phyloP scores from a whole-genome alignment of 495 filamentous ascomycete species.

The Lasiosphaeria hispida region DNA sequence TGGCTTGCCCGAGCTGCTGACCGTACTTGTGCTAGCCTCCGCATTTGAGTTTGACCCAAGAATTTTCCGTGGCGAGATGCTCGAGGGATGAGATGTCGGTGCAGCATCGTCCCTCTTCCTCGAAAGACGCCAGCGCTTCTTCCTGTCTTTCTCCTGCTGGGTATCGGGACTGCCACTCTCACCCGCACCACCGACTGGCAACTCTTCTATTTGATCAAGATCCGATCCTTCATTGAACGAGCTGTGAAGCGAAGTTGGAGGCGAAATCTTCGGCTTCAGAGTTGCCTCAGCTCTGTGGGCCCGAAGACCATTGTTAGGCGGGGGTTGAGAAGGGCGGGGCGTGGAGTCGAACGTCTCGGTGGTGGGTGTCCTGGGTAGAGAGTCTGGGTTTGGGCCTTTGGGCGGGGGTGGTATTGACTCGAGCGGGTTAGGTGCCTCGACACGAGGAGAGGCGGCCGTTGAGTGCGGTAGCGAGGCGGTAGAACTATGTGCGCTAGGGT shows the following conservation, averaged over 20 bases:
- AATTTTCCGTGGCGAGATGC: conserved; percentile 47
- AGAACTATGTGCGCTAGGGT: conserved; percentile 83
- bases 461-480: conserved; percentile 64
- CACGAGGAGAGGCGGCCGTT: conserved; percentile 35
- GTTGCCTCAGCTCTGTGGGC: conserved; percentile 45
- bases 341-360: conserved; percentile 31
- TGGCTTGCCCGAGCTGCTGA: conserved; percentile 57
- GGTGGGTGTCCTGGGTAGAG: conserved; percentile 21
- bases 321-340: conserved; percentile 33
- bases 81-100: conserved; percentile 29
- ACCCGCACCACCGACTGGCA: conserved; percentile 29
- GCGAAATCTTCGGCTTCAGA: conserved; percentile 62
- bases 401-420: conserved; percentile 32
- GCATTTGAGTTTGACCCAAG: conserved; percentile 62
- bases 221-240: conserved; percentile 78
- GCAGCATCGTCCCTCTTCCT: conserved; percentile 52
- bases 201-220: conserved; percentile 65
- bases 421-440: conserved; percentile 37
- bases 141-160: conserved; percentile 64
- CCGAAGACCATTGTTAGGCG: conserved; percentile 34
- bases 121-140: conserved; percentile 74
- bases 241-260: conserved; percentile 67
- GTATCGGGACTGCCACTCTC: conserved; percentile 42
- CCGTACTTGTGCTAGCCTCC: conserved; percentile 65
- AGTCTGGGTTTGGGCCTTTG: conserved; percentile 22